Evolutionary conservation across 2,329 filamentous ascomycete genomes (phyloP), one percentile per base, ranked within the genome.

Genomic region (Neurospora crassa): DNA sequence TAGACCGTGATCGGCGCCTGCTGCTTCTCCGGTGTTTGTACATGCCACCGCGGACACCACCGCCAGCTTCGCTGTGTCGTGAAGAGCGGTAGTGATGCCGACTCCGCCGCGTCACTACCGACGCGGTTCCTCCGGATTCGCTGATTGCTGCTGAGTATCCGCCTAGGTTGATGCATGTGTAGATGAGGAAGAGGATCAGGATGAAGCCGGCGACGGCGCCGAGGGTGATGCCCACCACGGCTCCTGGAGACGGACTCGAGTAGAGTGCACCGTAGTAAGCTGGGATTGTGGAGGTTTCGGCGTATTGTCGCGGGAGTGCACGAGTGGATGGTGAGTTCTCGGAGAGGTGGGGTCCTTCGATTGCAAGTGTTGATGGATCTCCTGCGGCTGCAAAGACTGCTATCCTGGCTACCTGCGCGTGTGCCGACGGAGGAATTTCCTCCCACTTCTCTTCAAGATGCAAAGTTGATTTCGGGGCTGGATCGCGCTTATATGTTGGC

Each of bases 151-250:
- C 76, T 75, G 73, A 63, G 16, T 37, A 63, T 1, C 53, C 53
- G 29, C 78, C 79, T 6, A 78, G 37, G 73, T 78, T 78, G 74
- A 80, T 73, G 73, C 77, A 78, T 47, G 72, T 74, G 74, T 80
- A 81, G 67, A 80, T 24, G 5, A 81, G 75, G 69, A 74, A 79
- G n/a, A 81, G 74, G 1, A 81, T 68, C 10, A 81, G 74, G 37
- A 81, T 71, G 68, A 81, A 81, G 14, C 78, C 80, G 86, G 18
- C 89, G 82, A 76, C 83, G 34, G 81, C 80, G 59, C 80, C 80
- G 29, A 81, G 77, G 7, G 76, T 77, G 73, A 86, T 79, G 78
- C 79, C 78, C 77, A 80, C 79, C 10, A 84, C 79, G 16, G 82
- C 76, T 67, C 83, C 82, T 0, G 79, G 73, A 63, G 73, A 72